Base-by-base conservation (phyloP, 1,139 yeast genomes). In the Ogataea hybrid region DNA sequence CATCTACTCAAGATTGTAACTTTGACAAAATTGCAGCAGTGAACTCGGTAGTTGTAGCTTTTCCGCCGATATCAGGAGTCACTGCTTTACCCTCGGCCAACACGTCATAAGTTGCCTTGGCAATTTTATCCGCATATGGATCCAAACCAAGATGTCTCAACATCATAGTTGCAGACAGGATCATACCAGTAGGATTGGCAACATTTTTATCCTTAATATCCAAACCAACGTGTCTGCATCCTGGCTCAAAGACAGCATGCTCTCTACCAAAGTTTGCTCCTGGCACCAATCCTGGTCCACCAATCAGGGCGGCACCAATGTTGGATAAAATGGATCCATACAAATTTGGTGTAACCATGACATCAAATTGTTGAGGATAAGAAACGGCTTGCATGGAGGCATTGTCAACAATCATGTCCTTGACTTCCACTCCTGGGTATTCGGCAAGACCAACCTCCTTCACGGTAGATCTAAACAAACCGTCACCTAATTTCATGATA, bases 351-450 rank as follows among this genome's bases (percentile, higher is more conserved):
- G 97, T 89, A 53, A 92, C 97, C 70, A 92, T 78, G 46, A 92
- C 97, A 66, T 92, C 97, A 62, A 90, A 92, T 73, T 92, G 97
- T 70, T 90, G 96, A 57, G 97, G 97, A 70, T 84, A 79, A 48
- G 97, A 90, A 53, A 92, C 98, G 47, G 97, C 97, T 76, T 92
- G 97, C 97, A 92, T 92, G 53, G 97, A 87, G 49, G 98, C 97
- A 65, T 92, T 92, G 73, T 92, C 98, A 59, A 92, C 97, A 73
- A 92, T 92, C 80, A 92, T 86, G 70, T 90, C 96, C 67, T 81
- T 82, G 58, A 83, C 89, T 54, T 77, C 77, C 54, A 92, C 79
- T 51, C 84, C 85, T 52, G 95, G 92, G 75, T 90, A 89, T 67
- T 84, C 90, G 59, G 78, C 81, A 28, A 67, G 71, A 65, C 95